Evolutionary conservation across 2,329 filamentous ascomycete species (phyloP).

Genomic region (Diplocarpon mali): DNA sequence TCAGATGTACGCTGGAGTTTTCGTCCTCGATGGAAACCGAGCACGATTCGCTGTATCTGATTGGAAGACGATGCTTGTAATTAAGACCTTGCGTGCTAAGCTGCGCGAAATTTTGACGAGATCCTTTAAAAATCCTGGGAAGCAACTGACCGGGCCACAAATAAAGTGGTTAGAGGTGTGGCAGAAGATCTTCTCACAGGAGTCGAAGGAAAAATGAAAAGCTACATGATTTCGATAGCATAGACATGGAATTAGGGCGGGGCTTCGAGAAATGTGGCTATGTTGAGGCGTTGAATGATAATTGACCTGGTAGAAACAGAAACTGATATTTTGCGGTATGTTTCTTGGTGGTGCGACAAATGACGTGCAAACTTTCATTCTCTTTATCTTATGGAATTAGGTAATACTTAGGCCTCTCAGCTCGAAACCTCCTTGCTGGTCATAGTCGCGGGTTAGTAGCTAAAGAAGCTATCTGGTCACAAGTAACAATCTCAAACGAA

Average conservation of each 20-base stretch:
- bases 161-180: conserved; percentile 65
- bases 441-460: no score
- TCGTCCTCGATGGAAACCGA: conserved; percentile 79
- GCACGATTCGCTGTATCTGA: conserved; percentile 73
- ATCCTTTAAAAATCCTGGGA: conserved; percentile 58
- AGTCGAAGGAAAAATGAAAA: conserved; percentile 23
- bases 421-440: no score
- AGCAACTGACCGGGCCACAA: conserved; percentile 52
- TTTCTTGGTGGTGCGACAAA: no score
- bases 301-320: not conserved
- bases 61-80: conserved; percentile 83
- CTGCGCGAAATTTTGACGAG: conserved; percentile 65
- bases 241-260: conserved; percentile 1
- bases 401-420: no score
- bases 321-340: no score
- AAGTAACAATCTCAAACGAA: no score
- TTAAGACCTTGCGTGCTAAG: conserved; percentile 67
- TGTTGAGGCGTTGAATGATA: not conserved
- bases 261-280: not conserved
- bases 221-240: conserved; percentile 4
- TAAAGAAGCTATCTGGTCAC: no score
- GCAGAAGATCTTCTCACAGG: conserved; percentile 53
- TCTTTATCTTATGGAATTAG: no score
- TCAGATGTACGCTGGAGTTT: conserved; percentile 75
- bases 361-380: no score